Conservation (phyloP, 2,329 filamentous ascomycete species). For the Botrytis fragariae region DNA sequence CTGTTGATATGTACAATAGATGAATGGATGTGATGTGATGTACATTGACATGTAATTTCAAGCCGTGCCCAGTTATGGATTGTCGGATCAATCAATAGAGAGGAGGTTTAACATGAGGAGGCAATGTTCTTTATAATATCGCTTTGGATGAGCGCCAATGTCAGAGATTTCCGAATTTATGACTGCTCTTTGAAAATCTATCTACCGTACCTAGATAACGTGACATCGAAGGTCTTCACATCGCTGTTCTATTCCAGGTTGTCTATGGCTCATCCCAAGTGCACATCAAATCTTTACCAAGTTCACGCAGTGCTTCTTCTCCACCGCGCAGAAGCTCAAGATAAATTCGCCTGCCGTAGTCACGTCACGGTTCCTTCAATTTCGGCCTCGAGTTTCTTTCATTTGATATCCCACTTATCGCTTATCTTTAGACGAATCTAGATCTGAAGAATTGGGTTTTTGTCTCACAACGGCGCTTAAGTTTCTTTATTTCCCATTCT, state of each 20-base stretch:
- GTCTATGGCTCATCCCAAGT: background rate
- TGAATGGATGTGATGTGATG: background rate
- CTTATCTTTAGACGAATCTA: background rate
- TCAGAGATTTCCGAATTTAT: background rate
- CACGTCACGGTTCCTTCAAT: background rate
- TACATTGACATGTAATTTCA: background rate
- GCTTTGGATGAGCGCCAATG: background rate
- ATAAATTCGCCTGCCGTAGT: background rate
- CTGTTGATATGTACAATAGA: background rate
- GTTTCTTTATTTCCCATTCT: background rate
- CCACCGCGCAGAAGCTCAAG: background rate
- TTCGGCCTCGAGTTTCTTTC: background rate
- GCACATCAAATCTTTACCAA: background rate
- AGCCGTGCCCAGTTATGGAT: background rate
- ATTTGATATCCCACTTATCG: background rate
- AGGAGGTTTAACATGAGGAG: background rate
- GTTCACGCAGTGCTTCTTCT: background rate
- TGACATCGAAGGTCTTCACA: background rate
- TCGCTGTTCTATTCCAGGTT: background rate
- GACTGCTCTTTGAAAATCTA: background rate
- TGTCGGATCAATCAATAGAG: background rate
- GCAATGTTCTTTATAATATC: too few species aligned
- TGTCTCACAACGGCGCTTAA: background rate
- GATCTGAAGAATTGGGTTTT: background rate
- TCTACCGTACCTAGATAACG: background rate